These are phyloP conservation scores for Leptographium procerum DNA, from an alignment of 2,329 filamentous ascomycete genomes.

Conservation along the genomic window DNA sequence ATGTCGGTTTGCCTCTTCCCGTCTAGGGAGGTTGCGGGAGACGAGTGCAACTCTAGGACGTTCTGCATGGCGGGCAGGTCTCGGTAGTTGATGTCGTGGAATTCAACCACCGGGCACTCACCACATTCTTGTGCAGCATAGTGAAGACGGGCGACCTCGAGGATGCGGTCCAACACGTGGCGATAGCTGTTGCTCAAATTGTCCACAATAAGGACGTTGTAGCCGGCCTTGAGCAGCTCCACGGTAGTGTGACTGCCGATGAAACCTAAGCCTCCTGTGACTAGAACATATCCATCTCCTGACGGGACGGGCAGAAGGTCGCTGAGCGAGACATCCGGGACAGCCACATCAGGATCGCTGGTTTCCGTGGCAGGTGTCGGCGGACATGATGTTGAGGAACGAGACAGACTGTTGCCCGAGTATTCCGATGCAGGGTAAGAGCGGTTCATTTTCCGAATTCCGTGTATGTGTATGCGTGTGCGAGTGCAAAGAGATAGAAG, in stretches of 20 bases:
- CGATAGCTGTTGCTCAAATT: conserved; percentile 32
- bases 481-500: too few relatives aligned
- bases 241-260: conserved; percentile 5
- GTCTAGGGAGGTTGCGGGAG: not conserved
- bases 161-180: conserved; percentile 19
- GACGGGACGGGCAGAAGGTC: not conserved
- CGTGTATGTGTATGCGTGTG: not conserved
- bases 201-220: conserved; percentile 31
- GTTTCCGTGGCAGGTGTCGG: not conserved
- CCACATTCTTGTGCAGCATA: conserved; percentile 14
- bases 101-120: conserved; percentile 20
- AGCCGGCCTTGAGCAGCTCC: conserved; percentile 3
- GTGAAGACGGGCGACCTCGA: conserved; percentile 18
- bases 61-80: conserved; percentile 23
- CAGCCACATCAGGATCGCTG: not conserved
- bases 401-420: not conserved
- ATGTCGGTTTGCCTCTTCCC: conserved; percentile 32
- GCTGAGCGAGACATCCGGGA: not conserved
- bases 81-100: conserved; percentile 27
- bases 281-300: not conserved
- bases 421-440: conserved; percentile 1
- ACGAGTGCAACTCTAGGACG: conserved; percentile 24
- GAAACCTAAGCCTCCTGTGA: conserved; percentile 4
- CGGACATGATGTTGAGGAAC: not conserved
- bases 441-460: not conserved